Conservation (phyloP, 2,329 filamentous ascomycete species). For the Xylaria sp. region DNA sequence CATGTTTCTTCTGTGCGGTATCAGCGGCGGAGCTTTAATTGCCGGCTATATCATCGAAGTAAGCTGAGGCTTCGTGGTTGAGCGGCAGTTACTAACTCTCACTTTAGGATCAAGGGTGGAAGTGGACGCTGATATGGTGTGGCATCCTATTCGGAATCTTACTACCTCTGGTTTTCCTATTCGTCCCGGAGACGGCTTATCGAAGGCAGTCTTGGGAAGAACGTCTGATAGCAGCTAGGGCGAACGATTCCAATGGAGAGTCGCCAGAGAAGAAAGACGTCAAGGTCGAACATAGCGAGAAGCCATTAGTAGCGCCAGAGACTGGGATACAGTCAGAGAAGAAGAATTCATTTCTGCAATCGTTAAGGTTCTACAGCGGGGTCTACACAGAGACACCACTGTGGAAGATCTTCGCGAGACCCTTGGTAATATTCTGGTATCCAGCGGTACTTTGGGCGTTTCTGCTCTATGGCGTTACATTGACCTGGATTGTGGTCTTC, state of each 20-base stretch:
- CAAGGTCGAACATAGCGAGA: slow-evolving; percentile 37
- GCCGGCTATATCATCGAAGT: slow-evolving; percentile 55
- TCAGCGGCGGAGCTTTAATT: slow-evolving; percentile 56
- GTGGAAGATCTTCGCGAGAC: slow-evolving; percentile 57
- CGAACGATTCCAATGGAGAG: slow-evolving; percentile 37
- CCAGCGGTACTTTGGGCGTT: slow-evolving; percentile 63
- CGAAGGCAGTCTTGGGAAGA: slow-evolving; percentile 48
- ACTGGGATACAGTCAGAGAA: slow-evolving; percentile 44
- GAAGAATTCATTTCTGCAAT: slow-evolving; percentile 51
- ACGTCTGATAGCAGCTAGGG: slow-evolving; percentile 27
- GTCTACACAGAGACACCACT: slow-evolving; percentile 52
- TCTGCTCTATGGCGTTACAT: slow-evolving; percentile 58
- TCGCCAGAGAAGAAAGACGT: slow-evolving; percentile 41
- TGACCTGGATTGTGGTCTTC: slow-evolving; percentile 58
- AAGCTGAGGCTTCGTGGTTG: slow-evolving; percentile 13
- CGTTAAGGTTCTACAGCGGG: slow-evolving; percentile 52
- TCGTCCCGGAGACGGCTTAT: slow-evolving; percentile 64
- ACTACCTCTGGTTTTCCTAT: slow-evolving; percentile 57
- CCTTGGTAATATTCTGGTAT: slow-evolving; percentile 62
- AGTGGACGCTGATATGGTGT: slow-evolving; percentile 60
- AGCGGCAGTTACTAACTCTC: slow-evolving; percentile 21
- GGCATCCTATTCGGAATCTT: slow-evolving; percentile 59
- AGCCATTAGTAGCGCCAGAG: slow-evolving; percentile 30
- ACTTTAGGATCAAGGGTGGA: slow-evolving; percentile 53
- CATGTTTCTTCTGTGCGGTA: slow-evolving; percentile 55